phyloP scores from a whole-genome alignment of 257 asterid species.

The Solanum appendiculatum region DNA sequence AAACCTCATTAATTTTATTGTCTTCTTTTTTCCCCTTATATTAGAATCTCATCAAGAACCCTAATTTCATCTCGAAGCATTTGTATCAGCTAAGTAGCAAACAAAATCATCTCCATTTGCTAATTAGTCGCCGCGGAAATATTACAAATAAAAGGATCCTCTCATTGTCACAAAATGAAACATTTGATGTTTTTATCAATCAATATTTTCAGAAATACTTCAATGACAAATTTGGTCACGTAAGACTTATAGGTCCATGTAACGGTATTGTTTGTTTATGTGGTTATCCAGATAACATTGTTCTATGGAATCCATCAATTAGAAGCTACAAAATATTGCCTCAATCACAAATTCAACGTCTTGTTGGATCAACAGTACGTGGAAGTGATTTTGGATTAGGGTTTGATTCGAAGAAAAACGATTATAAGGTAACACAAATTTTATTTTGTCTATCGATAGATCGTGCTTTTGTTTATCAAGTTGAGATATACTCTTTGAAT shows the following conservation, averaged over 20 bases:
- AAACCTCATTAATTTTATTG: not conserved
- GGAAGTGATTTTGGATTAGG: conserved; percentile 50
- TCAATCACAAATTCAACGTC: conserved; percentile 18
- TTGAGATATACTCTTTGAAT: conserved; percentile 36
- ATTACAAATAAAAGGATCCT: conserved; percentile 28
- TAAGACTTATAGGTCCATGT: conserved; percentile 47
- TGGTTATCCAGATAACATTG: conserved; percentile 47
- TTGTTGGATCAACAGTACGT: conserved; percentile 18
- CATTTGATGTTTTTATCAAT: conserved; percentile 7
- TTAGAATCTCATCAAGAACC: conserved; percentile 8
- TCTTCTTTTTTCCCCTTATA: not conserved
- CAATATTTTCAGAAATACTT: conserved; percentile 22
- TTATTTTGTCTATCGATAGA: conserved; percentile 21
- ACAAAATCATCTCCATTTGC: not conserved
- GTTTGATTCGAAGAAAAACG: conserved; percentile 17
- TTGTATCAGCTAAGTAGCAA: not conserved
- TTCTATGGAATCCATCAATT: conserved; percentile 41
- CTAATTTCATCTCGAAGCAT: conserved; percentile 22
- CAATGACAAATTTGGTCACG: conserved; percentile 35
- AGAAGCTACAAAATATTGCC: conserved; percentile 29
- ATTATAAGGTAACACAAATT: conserved; percentile 45
- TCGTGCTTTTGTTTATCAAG: conserved; percentile 15
- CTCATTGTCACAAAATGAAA: conserved; percentile 14
- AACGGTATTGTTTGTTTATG: conserved; percentile 39
- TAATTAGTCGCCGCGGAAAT: conserved; percentile 32